A percentile compares a stretch with the other conserved stretches of the same genome.
These are phyloP conservation scores for Arthrobotrys sinensis DNA, from an alignment of 2,329 filamentous ascomycete species.

Conservation along the genomic window DNA sequence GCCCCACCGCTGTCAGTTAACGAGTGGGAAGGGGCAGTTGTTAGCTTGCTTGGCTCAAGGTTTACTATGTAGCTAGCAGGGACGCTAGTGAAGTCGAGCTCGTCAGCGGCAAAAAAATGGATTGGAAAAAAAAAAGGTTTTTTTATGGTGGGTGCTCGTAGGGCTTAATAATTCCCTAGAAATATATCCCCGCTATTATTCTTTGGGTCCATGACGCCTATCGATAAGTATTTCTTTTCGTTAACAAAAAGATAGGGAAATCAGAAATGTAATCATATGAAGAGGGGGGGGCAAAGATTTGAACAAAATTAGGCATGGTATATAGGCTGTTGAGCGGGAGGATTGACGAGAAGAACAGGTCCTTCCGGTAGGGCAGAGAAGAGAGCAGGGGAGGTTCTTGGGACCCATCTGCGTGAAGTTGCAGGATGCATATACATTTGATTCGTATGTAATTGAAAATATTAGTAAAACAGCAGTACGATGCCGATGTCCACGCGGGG, in stretches of 20 bases:
- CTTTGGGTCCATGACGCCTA: slow-evolving; percentile 34
- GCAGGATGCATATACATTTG: slow-evolving; percentile 1
- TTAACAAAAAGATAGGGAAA: not conserved
- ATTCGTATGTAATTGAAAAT: too few species aligned
- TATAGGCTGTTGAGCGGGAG: not conserved
- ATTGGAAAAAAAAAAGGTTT: not conserved
- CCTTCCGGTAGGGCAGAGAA: slow-evolving; percentile 43
- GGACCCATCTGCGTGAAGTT: slow-evolving; percentile 12
- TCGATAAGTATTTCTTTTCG: slow-evolving; percentile 39
- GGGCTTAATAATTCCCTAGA: slow-evolving; percentile 51
- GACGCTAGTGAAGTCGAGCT: slow-evolving; percentile 36
- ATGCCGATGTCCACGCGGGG: too few species aligned
- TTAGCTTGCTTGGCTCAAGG: slow-evolving; percentile 29
- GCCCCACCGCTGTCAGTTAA: slow-evolving; percentile 13
- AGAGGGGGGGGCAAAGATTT: not conserved
- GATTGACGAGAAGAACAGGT: slow-evolving; percentile 32
- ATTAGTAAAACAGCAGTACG: too few species aligned
- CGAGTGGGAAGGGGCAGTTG: not conserved
- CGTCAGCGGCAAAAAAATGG: slow-evolving; percentile 21
- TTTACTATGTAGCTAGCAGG: not conserved
- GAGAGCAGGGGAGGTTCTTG: slow-evolving; percentile 9
- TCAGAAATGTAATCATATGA: not conserved
- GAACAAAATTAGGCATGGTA: not conserved
- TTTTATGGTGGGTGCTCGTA: slow-evolving; percentile 22
- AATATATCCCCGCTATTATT: slow-evolving; percentile 44